Evolutionary conservation across 2,329 filamentous ascomycete genomes (phyloP), one percentile per base, ranked within the genome.

Genomic region (Macroventuria anomochaeta): DNA sequence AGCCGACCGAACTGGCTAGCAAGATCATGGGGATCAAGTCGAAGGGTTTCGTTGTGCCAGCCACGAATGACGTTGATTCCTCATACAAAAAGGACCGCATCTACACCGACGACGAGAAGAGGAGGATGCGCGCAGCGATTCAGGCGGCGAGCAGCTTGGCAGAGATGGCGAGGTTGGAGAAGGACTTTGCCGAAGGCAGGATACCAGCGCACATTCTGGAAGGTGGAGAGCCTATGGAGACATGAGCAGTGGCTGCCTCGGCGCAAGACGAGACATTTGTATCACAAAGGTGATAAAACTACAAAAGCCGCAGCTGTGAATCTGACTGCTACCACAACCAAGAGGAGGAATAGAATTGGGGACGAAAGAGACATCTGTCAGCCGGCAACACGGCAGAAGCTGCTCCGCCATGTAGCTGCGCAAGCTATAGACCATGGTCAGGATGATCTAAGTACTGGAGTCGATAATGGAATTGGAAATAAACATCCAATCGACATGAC

Each of bases 151-250:
- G 88, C 74, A 96, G 89, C 69, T 75, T 99, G 69, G 88, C 92
- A 64, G 95, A 97, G 78, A 96, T 99, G 71, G 88, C 91, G 52
- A 83, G 86, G 63, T 75, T 99, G 71, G 95, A 99, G 80, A 96
- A 93, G 80, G 91, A 95, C 75, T 78, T 97, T 62, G 90, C 90
- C 58, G 93, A 97, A 75, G 95, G 95, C 1, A 82, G 90, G 69
- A 82, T 97, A 74, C 93, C 93, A 2, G 65, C 66, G 17, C 54
- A 70, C 25, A 58, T 73, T 23, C 53, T 72, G 18, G 63, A 67
- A 31, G 65, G 63, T 5, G 64, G 55, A 20, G 67, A 70, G 7
- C 33, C 65, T 2, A 72, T 69, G 69, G 68, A 72, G 50, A 66
- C 61, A 20, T 73, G 51, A 54, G 39, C 26, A 15, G 13, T 8